Evolutionary conservation across 257 asterid species (phyloP).

Genomic region (Solanum chaucha): DNA sequence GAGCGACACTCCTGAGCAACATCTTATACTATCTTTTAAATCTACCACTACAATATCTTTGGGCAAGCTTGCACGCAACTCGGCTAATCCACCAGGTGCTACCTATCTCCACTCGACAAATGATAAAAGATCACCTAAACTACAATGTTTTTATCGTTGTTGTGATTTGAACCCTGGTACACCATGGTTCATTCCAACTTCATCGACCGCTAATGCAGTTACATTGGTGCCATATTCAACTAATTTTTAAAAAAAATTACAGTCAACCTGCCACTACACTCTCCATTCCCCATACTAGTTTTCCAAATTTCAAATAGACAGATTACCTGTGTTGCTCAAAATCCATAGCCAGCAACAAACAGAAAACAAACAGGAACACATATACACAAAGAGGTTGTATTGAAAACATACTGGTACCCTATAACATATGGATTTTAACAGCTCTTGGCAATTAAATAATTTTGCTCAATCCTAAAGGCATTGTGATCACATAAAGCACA

Average conservation of each 20-base stretch:
- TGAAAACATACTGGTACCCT: neutral
- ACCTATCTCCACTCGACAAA: neutral
- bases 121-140: neutral
- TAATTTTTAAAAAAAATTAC: accelerated
- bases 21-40: neutral
- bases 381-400: neutral
- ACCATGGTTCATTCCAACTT: neutral
- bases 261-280: neutral
- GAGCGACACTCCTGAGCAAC: accelerated
- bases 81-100: neutral
- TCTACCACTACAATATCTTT: neutral
- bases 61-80: neutral
- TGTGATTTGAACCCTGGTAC: neutral
- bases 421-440: neutral
- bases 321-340: neutral
- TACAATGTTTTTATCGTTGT: neutral
- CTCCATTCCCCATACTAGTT: neutral
- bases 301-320: neutral
- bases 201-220: accelerated
- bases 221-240: neutral
- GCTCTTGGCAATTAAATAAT: neutral
- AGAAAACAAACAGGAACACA: neutral
- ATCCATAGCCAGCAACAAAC: neutral
- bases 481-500: neutral
- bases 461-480: neutral